Percentiles rank a stretch among this genome's conserved stretches.
Conservation (phyloP, 305 asterid genomes). For the Caryopteris hybrid region DNA sequence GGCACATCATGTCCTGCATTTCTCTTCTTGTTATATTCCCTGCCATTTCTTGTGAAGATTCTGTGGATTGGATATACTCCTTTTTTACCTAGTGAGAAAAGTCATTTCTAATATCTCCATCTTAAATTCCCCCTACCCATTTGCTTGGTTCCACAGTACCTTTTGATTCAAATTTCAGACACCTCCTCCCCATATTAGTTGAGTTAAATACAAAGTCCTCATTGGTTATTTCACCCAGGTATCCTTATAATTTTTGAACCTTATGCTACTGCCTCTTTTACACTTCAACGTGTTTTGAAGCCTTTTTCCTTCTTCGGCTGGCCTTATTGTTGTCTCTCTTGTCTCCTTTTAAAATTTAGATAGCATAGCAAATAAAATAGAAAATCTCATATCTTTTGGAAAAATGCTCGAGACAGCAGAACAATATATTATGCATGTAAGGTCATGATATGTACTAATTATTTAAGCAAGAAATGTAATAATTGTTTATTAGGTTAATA, state of each 20-base stretch:
- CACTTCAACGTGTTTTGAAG: not conserved
- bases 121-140: not conserved
- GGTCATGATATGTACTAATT: not conserved
- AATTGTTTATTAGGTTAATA: not conserved
- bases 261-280: not conserved
- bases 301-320: not conserved
- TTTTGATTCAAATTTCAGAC: not conserved
- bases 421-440: not conserved
- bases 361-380: not conserved
- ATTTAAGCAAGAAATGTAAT: not conserved
- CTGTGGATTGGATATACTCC: no score
- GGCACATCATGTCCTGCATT: not conserved
- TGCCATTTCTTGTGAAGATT: not conserved
- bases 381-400: not conserved
- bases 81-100: not conserved
- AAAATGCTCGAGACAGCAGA: not conserved
- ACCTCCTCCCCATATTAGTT: not conserved
- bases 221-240: not conserved
- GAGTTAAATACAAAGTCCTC: constrained; percentile 1
- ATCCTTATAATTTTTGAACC: not conserved
- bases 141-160: not conserved
- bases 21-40: not conserved
- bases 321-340: not conserved
- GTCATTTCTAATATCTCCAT: not conserved
- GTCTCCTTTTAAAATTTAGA: not conserved